Conservation (phyloP, 345 rosid genomes). For the Eucalyptus grandis region DNA sequence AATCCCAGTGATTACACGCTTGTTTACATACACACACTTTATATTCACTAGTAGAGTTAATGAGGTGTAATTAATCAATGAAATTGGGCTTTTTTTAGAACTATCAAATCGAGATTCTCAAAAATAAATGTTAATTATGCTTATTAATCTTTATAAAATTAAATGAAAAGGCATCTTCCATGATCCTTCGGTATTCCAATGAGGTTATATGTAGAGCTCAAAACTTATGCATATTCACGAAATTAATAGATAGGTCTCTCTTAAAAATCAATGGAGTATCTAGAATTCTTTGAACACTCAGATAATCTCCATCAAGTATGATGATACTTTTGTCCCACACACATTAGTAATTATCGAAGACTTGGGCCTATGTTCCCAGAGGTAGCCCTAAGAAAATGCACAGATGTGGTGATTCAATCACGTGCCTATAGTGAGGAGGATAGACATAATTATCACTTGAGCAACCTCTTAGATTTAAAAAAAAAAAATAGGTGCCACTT, state of each 20-base stretch:
- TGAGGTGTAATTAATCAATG: background rate
- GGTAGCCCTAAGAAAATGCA: background rate
- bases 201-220: background rate
- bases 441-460: background rate
- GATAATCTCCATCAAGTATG: background rate
- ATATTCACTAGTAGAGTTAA: background rate
- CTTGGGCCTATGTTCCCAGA: fast-evolving
- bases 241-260: background rate
- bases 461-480: background rate
- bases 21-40: no score
- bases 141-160: background rate
- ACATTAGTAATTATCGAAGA: fast-evolving
- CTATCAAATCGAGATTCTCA: no score
- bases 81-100: background rate
- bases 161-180: background rate
- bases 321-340: background rate
- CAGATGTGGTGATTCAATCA: background rate
- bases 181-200: no score
- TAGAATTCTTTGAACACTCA: background rate
- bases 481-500: background rate
- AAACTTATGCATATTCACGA: background rate
- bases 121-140: background rate
- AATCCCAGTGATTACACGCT: background rate
- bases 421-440: background rate
- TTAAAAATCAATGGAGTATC: background rate